phyloP scores from a whole-genome alignment of 2,329 filamentous ascomycete genomes.

The Bipolaris victoriae region DNA sequence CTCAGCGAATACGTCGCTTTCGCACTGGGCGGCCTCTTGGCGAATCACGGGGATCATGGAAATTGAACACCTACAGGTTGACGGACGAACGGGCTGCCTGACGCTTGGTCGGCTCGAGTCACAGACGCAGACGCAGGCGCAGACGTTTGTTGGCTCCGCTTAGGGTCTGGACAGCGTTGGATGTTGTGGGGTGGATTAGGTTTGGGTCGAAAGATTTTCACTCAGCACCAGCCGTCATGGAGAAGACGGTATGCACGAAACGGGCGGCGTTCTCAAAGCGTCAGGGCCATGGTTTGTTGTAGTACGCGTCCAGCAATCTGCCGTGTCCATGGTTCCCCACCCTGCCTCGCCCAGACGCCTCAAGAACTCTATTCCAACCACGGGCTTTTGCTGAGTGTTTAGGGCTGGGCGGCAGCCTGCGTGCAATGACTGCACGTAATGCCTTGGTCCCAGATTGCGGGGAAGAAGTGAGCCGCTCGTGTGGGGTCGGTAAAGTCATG shows the following conservation, averaged over 20 bases:
- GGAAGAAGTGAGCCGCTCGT: slow-evolving; percentile 9
- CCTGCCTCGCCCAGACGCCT: slow-evolving; percentile 12
- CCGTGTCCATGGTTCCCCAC: slow-evolving; percentile 1
- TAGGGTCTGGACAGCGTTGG: not conserved
- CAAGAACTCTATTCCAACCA: slow-evolving; percentile 4
- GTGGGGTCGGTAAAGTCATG: slow-evolving; percentile 10
- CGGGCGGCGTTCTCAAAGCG: not conserved
- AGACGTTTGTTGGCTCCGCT: not conserved
- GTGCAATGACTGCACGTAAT: slow-evolving; percentile 9
- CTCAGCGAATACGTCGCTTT: slow-evolving; percentile 9
- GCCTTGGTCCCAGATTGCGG: slow-evolving; percentile 13
- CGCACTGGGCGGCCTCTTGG: slow-evolving; percentile 9
- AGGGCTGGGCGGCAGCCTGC: not conserved
- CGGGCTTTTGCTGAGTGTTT: not conserved
- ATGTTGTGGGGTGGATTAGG: not conserved
- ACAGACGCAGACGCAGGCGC: not conserved
- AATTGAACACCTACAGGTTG: not conserved
- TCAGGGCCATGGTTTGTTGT: not conserved
- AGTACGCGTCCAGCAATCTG: slow-evolving; percentile 6
- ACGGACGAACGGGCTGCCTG: not conserved
- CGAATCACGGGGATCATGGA: slow-evolving; percentile 2
- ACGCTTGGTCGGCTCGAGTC: slow-evolving; percentile 9
- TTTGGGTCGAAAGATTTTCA: not conserved
- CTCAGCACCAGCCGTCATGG: not conserved
- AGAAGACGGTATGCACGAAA: not conserved